Evolutionary conservation across 176 grass and related monocot genomes (phyloP), one percentile per base, ranked within the genome.

Genomic region (Oryza australiensis): DNA sequence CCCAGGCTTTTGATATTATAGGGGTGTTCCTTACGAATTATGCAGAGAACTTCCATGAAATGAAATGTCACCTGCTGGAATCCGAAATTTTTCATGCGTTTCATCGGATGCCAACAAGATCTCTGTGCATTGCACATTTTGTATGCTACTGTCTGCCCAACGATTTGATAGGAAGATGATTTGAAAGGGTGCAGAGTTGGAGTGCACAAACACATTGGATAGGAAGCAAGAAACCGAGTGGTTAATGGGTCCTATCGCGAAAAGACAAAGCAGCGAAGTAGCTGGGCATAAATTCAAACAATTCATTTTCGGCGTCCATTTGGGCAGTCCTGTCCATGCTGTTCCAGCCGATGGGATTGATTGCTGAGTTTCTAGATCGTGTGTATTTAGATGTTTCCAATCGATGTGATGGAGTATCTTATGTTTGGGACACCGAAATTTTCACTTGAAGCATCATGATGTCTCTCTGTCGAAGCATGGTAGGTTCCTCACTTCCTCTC

Each of bases 261-360:
- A 64, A 78, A 78, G 74, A 78, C 74, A 45, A 68, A 70, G 60
- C 82, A 13, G 65, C 32, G 73, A 63, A 55, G 18, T 38, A 16
- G 35, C 23, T 5, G 45, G 53, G 5, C 7, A n/a, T 0, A 6
- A 9, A 22, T 4, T 37, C 35, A 37, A n/a, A n/a, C n/a, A n/a
- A 37, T 37, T 23, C 12, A 33, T 11, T 60, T 26, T 63, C 8
- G 37, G 27, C 12, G 27, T 3, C 22, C 29, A 51, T 83, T 65
- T 64, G 20, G 15, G 82, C 65, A 62, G 26, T 33, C 46, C 0
- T 43, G 53, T 71, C 80, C 18, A 63, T 29, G 59, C 57, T 74
- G 70, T 77, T 70, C 65, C 27, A 62, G 16, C 20, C 49, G 66
- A 70, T 29, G 73, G 27, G 74, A 84, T 45, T 22, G 82, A 20